Evolutionary conservation across 345 rosid species (phyloP).

Genomic region (Diplotaxis tenuifolia): DNA sequence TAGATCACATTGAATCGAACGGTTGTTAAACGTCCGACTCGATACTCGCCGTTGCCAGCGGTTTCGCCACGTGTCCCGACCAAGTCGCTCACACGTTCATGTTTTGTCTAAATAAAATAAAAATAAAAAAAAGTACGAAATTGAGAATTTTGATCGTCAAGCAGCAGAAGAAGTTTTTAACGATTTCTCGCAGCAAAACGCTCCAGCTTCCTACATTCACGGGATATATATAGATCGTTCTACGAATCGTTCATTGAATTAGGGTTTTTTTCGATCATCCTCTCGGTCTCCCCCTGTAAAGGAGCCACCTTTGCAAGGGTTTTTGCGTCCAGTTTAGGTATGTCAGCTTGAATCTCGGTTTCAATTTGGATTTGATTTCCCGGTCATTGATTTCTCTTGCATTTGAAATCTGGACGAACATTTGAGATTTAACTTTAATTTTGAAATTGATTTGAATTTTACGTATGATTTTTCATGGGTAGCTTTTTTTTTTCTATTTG

Average conservation of each 20-base stretch:
- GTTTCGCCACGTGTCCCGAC: slow-evolving; percentile 32
- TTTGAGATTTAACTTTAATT: neutral
- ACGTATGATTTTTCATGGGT: slow-evolving; percentile 32
- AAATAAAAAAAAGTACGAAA: neutral
- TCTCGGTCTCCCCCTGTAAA: slow-evolving; percentile 27
- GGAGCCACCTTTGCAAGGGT: slow-evolving; percentile 27
- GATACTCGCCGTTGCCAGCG: slow-evolving; percentile 15
- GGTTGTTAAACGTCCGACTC: slow-evolving; percentile 12
- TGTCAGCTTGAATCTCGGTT: slow-evolving; percentile 11
- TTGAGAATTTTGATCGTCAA: neutral
- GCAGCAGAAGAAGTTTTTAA: neutral
- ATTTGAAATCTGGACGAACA: neutral
- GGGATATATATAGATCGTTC: slow-evolving; percentile 19
- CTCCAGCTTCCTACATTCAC: slow-evolving; percentile 2
- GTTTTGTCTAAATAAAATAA: neutral
- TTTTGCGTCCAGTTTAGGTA: slow-evolving; percentile 43
- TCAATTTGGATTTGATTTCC: slow-evolving; percentile 4
- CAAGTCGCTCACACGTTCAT: slow-evolving; percentile 34
- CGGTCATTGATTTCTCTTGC: neutral
- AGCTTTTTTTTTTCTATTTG: slow-evolving; percentile 14
- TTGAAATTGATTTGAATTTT: neutral
- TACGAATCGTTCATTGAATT: slow-evolving; percentile 34
- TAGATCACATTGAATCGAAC: slow-evolving; percentile 30
- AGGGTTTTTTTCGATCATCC: slow-evolving; percentile 43
- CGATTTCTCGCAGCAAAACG: slow-evolving; percentile 20